Evolutionary conservation across 805 yeast genomes (phyloP).

Genomic region (Candida andamanensis): DNA sequence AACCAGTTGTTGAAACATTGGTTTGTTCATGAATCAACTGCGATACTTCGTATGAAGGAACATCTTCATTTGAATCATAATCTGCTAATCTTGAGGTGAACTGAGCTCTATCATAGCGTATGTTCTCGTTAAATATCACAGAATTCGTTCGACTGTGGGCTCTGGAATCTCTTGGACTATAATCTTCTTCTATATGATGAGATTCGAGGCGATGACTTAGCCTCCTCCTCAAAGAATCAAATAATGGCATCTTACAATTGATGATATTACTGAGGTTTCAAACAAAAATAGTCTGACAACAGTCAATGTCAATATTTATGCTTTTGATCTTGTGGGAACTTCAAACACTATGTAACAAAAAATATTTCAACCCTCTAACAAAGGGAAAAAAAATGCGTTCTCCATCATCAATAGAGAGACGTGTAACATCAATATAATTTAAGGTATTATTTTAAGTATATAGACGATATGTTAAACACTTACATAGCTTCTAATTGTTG

Average conservation of each 20-base stretch:
- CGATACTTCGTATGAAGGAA: slow-evolving; percentile 40
- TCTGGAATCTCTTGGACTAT: slow-evolving; percentile 14
- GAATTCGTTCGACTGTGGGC: slow-evolving; percentile 9
- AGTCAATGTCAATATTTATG: too few relatives aligned
- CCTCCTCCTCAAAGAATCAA: slow-evolving; percentile 22
- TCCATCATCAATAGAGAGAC: too few relatives aligned
- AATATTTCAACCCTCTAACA: too few relatives aligned
- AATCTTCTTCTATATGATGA: slow-evolving; percentile 31
- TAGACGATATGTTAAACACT: too few relatives aligned
- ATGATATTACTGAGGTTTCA: too few relatives aligned
- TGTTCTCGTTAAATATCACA: slow-evolving; percentile 4
- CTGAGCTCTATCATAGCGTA: slow-evolving; percentile 1
- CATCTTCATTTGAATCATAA: slow-evolving; percentile 29
- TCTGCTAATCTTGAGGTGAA: slow-evolving; percentile 1
- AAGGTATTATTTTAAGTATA: too few relatives aligned
- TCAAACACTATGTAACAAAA: too few relatives aligned
- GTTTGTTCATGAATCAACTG: slow-evolving; percentile 27
- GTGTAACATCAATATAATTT: too few relatives aligned
- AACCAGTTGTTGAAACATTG: too few relatives aligned
- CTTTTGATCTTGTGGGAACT: too few relatives aligned
- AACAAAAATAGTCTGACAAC: too few relatives aligned
- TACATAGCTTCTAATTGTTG: slow-evolving; percentile 84
- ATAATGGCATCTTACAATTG: slow-evolving; percentile 21
- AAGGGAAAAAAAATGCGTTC: too few relatives aligned
- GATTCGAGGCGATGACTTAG: slow-evolving; percentile 23